Base-by-base conservation (phyloP, 345 rosid species). In the Aquilaria yunnanensis region DNA sequence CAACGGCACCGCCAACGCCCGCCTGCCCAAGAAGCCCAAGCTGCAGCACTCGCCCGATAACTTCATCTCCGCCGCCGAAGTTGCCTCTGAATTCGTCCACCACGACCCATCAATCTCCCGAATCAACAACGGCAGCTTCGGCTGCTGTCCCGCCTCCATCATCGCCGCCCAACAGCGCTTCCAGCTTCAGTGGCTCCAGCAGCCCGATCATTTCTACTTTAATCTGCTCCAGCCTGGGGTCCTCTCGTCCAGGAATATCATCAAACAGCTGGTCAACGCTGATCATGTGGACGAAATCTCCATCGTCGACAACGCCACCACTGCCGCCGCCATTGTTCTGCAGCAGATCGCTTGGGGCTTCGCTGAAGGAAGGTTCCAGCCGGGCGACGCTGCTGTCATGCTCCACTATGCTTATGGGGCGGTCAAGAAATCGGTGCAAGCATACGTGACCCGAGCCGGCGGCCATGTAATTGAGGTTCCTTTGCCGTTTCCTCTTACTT, bases 51-150 rank as follows among this genome's bases (percentile, higher is more conserved):
- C 30, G 9, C 45, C 78, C 3, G n/a, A 57, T 13, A 11, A 57
- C 57, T 78, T 64, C 67, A 79, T 86, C 54, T 58, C 83, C 16
- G 43, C 62, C 2, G 29, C 75, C 31, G 85, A 87, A 69, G 77
- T 89, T 62, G 72, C 79, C 56, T 63, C 82, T 8, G 96, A 92
- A 66, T 92, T 92, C 70, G 78, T 85, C 14, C 96, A 92, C 79
- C 98, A 92, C 59, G 86, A 81, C 74, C 70, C 84, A 12, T 29
- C 67, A 62, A 59, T 87, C 45, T 84, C 93, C 7, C 76, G 96
- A 14, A 79, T 92, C 70, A 92, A 92, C 79, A 92, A 92, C 83
- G 98, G 96, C 12, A 89, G 98, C 78, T 92, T 89, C 61, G 98
- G 96, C 1, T 80, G 82, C 75, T 87, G 98, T 57, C 96, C 98